Evolutionary conservation across 495 filamentous ascomycete species (phyloP), one percentile per base, ranked within the genome.

Genomic region (Hyphodiscus hymeniophilus): DNA sequence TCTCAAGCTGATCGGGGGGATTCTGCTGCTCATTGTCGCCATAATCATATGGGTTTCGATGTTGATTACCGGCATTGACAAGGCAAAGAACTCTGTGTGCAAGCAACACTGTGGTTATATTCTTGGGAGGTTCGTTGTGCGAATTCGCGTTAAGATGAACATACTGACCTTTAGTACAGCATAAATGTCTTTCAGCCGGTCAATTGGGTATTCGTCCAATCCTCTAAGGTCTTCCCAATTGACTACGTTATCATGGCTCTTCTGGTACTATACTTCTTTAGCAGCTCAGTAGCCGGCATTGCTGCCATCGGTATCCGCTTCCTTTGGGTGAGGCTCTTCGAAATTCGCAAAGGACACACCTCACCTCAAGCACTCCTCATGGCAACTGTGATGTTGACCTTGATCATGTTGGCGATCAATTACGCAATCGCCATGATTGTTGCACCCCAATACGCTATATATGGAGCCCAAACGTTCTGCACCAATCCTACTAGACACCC

Each of bases 31-130:
- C 2, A 47, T 79, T 15, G 50, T 94, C 21, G 68, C 84, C 7
- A 63, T 95, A 23, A 46, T 90, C 17, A 74, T 89, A 51, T 95
- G 88, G 80, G 73, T 82, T 7, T 91, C 85, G 23, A 98, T 97
- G 94, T 76, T 97, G 45, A 80, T 97, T 58, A 98, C 91, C 0
- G 81, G 81, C 50, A 90, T 96, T 61, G 92, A 98, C 73, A 97
- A 98, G 66, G 85, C 88, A 15, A 88, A 83, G 56, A 96, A 97
- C 66, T 95, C 89, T 0, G 63, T 92, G 52, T 98, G 92, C 79
- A 89, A 90, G 62, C 71, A 79, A 45, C 79, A 79, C 57, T 98
- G 92, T 65, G 92, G 92, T 30, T 98, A 95, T 66, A 84, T 97
- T 43, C 79, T 97, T n/a, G 85, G 81, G 23, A 80, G 38, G 56